Conservation (phyloP, 2,329 filamentous ascomycete species). For the Aspergillus pseudoviridinutans region DNA sequence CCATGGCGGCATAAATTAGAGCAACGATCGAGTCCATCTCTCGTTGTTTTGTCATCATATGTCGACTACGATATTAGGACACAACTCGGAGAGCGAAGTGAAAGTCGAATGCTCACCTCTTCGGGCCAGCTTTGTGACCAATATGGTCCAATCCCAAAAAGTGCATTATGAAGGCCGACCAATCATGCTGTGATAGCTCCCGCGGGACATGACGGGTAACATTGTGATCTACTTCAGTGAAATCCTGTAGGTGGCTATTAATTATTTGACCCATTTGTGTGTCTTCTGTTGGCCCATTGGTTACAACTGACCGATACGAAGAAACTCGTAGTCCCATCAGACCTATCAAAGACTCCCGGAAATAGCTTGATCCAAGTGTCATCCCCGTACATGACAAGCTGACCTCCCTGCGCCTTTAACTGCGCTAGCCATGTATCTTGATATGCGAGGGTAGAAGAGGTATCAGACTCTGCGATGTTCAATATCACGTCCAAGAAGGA, state of each 20-base stretch:
- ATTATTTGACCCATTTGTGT: conserved; percentile 7
- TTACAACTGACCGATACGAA: conserved; percentile 78
- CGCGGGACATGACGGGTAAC: conserved; percentile 82
- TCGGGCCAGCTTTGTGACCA: conserved; percentile 89
- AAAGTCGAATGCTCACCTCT: conserved; percentile 52
- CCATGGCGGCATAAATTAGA: conserved; percentile 71
- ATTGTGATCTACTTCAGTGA: conserved; percentile 95
- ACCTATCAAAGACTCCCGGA: conserved; percentile 77
- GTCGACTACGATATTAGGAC: conserved; percentile 54
- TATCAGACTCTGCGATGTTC: conserved; percentile 93
- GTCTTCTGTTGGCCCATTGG: neutral
- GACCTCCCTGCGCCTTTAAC: conserved; percentile 72
- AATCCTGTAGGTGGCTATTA: conserved; percentile 60
- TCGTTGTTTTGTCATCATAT: conserved; percentile 87
- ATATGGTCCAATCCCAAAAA: conserved; percentile 97
- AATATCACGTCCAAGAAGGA: conserved; percentile 96
- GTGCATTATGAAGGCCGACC: conserved; percentile 91
- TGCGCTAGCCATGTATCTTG: conserved; percentile 98
- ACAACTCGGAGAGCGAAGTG: neutral
- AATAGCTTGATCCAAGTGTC: conserved; percentile 99
- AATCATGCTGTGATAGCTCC: conserved; percentile 74
- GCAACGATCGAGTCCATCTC: conserved; percentile 89
- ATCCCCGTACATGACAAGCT: conserved; percentile 91
- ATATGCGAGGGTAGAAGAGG: conserved; percentile 75
- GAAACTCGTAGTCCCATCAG: conserved; percentile 94